Percentiles rank a stretch among this genome's conserved stretches.
These are phyloP conservation scores for Chrysoporthe cubensis DNA, from an alignment of 2,329 filamentous ascomycete species.

Conservation along the genomic window DNA sequence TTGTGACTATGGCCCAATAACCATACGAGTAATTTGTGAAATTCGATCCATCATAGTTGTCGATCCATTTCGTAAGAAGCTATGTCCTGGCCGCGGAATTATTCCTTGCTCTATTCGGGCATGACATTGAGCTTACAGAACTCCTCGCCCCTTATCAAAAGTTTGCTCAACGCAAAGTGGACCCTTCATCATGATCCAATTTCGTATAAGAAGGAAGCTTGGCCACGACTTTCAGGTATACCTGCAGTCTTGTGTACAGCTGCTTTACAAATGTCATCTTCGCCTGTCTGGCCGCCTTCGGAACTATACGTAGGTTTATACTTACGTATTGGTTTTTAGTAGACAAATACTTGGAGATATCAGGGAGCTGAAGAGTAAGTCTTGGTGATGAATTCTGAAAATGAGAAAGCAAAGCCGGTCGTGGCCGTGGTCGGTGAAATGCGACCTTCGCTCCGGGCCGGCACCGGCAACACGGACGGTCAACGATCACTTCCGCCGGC, in stretches of 20 bases:
- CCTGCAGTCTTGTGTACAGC: too few species aligned
- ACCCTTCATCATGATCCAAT: background rate
- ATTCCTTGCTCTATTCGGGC: too few species aligned
- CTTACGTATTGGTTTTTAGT: background rate
- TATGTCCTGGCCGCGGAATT: too few species aligned
- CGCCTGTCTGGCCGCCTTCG: too few species aligned
- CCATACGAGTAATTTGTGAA: too few species aligned
- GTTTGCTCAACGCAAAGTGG: background rate
- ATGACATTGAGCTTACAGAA: too few species aligned
- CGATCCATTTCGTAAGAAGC: too few species aligned
- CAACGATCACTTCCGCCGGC: background rate
- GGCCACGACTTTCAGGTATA: too few species aligned
- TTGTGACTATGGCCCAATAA: too few species aligned
- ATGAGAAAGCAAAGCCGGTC: background rate
- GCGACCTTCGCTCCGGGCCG: background rate
- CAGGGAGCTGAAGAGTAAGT: background rate
- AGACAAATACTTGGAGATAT: background rate
- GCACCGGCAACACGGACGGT: background rate
- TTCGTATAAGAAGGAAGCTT: background rate
- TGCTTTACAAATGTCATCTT: too few species aligned
- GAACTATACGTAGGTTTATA: background rate
- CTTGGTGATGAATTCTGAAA: background rate
- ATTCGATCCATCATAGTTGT: too few species aligned
- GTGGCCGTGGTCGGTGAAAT: background rate
- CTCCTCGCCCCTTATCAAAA: background rate